Evolutionary conservation across 768 basidiomycete genomes (phyloP).

Genomic region (Plicaturopsis crispa): DNA sequence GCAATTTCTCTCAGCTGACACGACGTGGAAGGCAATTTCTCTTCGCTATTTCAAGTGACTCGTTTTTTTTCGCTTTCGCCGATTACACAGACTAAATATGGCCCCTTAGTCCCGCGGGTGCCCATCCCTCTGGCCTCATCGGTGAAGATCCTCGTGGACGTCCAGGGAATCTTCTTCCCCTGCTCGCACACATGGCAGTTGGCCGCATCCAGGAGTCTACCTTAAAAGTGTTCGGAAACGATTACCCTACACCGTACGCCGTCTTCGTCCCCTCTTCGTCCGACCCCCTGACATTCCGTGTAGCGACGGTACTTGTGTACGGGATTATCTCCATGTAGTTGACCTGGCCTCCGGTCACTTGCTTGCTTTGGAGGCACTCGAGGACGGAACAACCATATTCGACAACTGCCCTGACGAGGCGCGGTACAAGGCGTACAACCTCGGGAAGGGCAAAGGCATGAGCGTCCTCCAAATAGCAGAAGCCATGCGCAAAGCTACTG

Average conservation of each 20-base stretch:
- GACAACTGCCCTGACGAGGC: conserved; percentile 41
- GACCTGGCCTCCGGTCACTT: conserved; percentile 95
- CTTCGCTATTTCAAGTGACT: conserved; percentile 94
- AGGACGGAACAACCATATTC: conserved; percentile 48
- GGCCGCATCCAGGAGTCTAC: conserved; percentile 70
- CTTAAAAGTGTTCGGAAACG: conserved; percentile 88
- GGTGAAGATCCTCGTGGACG: conserved; percentile 96
- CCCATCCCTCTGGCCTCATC: conserved; percentile 90
- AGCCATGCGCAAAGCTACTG: conserved; percentile 90
- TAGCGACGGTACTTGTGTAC: conserved; percentile 96
- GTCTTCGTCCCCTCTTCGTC: conserved; percentile 1
- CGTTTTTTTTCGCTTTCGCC: not conserved
- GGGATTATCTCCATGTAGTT: conserved; percentile 89
- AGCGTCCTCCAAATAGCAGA: conserved; percentile 91
- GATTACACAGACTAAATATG: not conserved
- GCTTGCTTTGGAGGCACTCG: conserved; percentile 81
- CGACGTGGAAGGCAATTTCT: conserved; percentile 74
- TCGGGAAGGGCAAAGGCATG: conserved; percentile 88
- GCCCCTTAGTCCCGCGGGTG: conserved; percentile 80
- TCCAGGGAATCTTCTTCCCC: conserved; percentile 89
- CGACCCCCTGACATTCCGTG: conserved; percentile 1
- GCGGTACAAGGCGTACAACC: conserved; percentile 91
- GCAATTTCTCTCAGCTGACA: conserved; percentile 45
- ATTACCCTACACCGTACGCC: conserved; percentile 87
- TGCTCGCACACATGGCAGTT: conserved; percentile 91